A percentile compares a stretch with the other conserved stretches of the same genome.
Conservation (phyloP, 129 eudicot genomes). For the Tagetes patula region DNA sequence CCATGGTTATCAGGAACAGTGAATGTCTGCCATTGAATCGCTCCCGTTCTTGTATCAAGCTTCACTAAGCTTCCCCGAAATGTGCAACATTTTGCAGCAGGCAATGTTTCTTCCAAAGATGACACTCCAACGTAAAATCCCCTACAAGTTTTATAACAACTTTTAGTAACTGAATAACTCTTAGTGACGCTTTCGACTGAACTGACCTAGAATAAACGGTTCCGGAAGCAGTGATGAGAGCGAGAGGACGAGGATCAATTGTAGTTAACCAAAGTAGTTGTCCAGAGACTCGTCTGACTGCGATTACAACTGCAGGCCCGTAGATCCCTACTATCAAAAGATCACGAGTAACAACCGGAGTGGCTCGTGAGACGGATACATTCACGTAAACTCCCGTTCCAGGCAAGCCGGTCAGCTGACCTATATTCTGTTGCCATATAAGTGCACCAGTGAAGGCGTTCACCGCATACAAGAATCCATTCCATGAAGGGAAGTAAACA, state of each 20-base stretch:
- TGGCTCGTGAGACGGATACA: conserved; percentile 64
- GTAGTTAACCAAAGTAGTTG: conserved; percentile 55
- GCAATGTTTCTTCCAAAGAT: conserved; percentile 43
- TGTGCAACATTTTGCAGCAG: conserved; percentile 48
- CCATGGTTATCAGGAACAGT: conserved; percentile 70
- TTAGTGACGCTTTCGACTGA: background rate
- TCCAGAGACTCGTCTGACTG: conserved; percentile 48
- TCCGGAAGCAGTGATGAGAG: conserved; percentile 65
- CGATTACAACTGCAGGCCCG: conserved; percentile 71
- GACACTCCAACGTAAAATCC: conserved; percentile 62
- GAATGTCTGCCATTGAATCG: conserved; percentile 63
- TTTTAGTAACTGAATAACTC: background rate
- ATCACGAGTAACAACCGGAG: conserved; percentile 56
- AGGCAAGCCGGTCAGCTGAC: conserved; percentile 49
- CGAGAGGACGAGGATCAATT: conserved; percentile 48
- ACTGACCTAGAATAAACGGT: conserved; percentile 52
- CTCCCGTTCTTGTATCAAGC: conserved; percentile 51
- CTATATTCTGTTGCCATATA: conserved; percentile 58
- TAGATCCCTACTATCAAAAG: conserved; percentile 60
- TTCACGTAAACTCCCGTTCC: conserved; percentile 40
- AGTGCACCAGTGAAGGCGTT: conserved; percentile 60
- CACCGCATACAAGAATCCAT: conserved; percentile 61
- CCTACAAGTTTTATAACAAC: conserved; percentile 21
- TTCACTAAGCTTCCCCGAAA: conserved; percentile 66
- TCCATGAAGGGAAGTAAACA: conserved; percentile 75